Evolutionary conservation across 441 rosid species (phyloP).

Genomic region (Flueggea neowawraea): DNA sequence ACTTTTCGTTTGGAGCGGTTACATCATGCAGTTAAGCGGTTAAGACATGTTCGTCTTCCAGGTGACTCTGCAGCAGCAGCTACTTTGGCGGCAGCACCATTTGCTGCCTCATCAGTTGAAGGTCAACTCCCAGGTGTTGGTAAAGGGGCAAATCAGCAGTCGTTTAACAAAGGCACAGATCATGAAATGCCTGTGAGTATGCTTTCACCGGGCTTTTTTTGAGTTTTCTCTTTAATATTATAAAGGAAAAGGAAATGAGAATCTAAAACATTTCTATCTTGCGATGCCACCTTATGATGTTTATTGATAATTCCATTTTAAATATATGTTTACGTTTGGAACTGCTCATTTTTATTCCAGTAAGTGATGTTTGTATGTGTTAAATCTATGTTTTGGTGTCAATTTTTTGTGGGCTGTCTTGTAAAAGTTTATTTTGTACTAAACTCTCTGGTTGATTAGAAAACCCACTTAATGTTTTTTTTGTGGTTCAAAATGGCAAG

Average conservation of each 20-base stretch:
- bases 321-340: too few relatives aligned
- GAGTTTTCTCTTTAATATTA: neutral
- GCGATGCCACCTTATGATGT: neutral
- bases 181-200: constrained; percentile 26
- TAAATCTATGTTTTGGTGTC: too few relatives aligned
- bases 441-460: too few relatives aligned
- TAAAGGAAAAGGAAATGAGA: neutral
- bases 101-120: constrained; percentile 30
- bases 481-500: too few relatives aligned
- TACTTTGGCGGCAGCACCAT: constrained; percentile 26
- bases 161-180: constrained; percentile 20
- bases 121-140: constrained; percentile 39
- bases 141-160: constrained; percentile 37
- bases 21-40: constrained; percentile 67
- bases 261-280: neutral
- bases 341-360: too few relatives aligned
- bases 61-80: constrained; percentile 51
- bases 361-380: too few relatives aligned
- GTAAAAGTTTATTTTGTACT: too few relatives aligned
- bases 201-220: constrained; percentile 13
- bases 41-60: constrained; percentile 54
- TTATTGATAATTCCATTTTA: too few relatives aligned
- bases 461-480: too few relatives aligned
- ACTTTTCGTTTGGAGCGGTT: constrained; percentile 64
- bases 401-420: too few relatives aligned